Evolutionary conservation across 192 early-diverging fungal genomes (phyloP).

Genomic region (Backusella macrospora): DNA sequence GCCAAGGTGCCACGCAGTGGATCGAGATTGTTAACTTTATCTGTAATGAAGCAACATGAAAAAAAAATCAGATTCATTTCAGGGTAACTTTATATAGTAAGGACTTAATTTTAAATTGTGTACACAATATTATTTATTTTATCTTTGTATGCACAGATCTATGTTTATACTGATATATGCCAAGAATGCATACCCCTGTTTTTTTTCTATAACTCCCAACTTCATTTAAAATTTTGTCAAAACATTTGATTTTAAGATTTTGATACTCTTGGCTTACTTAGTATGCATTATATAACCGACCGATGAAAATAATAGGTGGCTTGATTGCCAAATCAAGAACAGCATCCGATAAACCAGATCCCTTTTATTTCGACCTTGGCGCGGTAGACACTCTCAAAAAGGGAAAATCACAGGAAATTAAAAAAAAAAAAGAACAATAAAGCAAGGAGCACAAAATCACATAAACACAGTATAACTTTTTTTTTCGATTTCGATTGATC

Average conservation of each 20-base stretch:
- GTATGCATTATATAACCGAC: background rate
- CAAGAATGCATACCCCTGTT: slow-evolving; percentile 6
- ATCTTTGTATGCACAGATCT: background rate
- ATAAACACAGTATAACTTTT: background rate
- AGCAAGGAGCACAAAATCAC: background rate
- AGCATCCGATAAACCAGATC: background rate
- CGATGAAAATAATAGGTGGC: background rate
- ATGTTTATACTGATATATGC: background rate
- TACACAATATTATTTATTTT: background rate
- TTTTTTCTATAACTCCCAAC: background rate
- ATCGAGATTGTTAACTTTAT: slow-evolving; percentile 5
- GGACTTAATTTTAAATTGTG: background rate
- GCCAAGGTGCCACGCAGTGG: background rate
- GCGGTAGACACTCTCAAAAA: slow-evolving; percentile 9
- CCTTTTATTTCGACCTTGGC: background rate
- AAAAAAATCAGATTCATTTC: background rate
- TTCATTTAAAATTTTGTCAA: slow-evolving; percentile 5
- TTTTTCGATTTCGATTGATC: slow-evolving; percentile 12
- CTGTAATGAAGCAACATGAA: background rate
- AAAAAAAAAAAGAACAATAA: background rate
- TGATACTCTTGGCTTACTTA: background rate
- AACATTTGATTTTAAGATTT: background rate
- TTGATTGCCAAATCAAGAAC: slow-evolving; percentile 17
- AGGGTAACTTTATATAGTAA: background rate
- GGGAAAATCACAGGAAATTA: slow-evolving; percentile 11